phyloP scores from a whole-genome alignment of 352 stramenopile species.

The Pelagophyceae sp. region DNA sequence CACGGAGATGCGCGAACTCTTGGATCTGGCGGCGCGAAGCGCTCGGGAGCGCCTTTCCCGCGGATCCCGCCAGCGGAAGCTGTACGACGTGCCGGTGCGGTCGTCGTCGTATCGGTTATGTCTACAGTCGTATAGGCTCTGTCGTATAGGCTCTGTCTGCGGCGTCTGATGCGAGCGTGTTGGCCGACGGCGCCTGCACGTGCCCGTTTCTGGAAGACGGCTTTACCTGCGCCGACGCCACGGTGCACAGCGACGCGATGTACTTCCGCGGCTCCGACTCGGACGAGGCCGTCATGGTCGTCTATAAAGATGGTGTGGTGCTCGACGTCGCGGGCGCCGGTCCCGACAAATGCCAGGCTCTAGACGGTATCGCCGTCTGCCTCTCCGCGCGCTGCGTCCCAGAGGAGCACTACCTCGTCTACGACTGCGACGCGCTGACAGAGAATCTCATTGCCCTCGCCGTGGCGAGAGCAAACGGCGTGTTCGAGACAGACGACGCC shows the following conservation, averaged over 20 bases:
- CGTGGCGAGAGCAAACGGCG: neutral
- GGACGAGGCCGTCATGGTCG: neutral
- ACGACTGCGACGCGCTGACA: neutral
- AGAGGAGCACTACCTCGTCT: neutral
- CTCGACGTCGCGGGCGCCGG: neutral
- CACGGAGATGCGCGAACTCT: too few relatives aligned
- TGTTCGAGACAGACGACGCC: neutral
- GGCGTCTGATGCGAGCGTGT: too few relatives aligned
- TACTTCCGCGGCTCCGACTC: neutral
- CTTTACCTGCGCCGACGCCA: neutral
- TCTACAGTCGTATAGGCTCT: too few relatives aligned
- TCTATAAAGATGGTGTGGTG: neutral
- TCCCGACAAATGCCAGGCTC: neutral
- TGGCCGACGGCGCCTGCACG: neutral
- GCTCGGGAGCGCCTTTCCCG: too few relatives aligned
- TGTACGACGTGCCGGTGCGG: too few relatives aligned
- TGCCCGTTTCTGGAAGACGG: neutral
- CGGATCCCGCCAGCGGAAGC: too few relatives aligned
- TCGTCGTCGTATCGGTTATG: too few relatives aligned
- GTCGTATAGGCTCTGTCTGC: too few relatives aligned
- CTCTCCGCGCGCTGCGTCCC: neutral
- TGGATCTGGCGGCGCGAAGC: too few relatives aligned
- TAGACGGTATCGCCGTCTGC: neutral
- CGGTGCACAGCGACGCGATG: neutral
- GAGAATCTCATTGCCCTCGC: neutral